These are phyloP conservation scores for Cadophora malorum DNA, from an alignment of 2,329 filamentous ascomycete genomes.

Conservation along the genomic window DNA sequence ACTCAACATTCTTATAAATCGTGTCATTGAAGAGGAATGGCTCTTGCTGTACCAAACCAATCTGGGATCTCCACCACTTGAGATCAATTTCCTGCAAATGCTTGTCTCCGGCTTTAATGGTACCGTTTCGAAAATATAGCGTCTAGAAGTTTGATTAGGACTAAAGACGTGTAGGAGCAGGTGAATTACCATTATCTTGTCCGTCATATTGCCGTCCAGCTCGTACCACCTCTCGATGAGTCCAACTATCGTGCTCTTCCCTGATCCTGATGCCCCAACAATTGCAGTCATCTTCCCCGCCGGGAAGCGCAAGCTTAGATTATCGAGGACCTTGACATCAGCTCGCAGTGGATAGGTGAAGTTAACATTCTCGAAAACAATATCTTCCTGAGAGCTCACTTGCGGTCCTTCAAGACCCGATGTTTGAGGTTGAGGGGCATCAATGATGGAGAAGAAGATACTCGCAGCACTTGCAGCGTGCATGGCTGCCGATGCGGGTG, in stretches of 20 bases:
- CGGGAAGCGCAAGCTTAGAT: slow-evolving; percentile 35
- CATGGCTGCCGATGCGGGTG: slow-evolving; percentile 48
- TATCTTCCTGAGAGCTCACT: slow-evolving; percentile 58
- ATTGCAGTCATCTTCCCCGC: slow-evolving; percentile 76
- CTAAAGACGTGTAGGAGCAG: neutral
- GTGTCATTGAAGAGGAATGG: slow-evolving; percentile 72
- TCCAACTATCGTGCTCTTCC: slow-evolving; percentile 77
- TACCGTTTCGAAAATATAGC: slow-evolving; percentile 47
- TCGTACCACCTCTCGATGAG: slow-evolving; percentile 77
- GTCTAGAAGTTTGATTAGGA: slow-evolving; percentile 29
- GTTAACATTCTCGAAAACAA: slow-evolving; percentile 67
- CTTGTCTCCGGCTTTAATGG: slow-evolving; percentile 59
- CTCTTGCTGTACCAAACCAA: slow-evolving; percentile 72
- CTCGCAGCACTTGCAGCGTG: slow-evolving; percentile 48
- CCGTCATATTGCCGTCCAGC: slow-evolving; percentile 49
- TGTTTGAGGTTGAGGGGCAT: slow-evolving; percentile 47
- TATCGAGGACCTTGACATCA: slow-evolving; percentile 67
- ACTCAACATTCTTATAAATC: slow-evolving; percentile 67
- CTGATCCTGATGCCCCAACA: slow-evolving; percentile 74
- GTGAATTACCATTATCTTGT: slow-evolving; percentile 37
- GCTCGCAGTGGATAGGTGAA: slow-evolving; percentile 77
- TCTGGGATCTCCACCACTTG: slow-evolving; percentile 65
- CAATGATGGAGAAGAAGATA: slow-evolving; percentile 49
- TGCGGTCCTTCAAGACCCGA: slow-evolving; percentile 55
- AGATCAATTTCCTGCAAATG: slow-evolving; percentile 64